Base-by-base conservation (phyloP, 352 stramenopile species). In the Phytophthora palmivora region DNA sequence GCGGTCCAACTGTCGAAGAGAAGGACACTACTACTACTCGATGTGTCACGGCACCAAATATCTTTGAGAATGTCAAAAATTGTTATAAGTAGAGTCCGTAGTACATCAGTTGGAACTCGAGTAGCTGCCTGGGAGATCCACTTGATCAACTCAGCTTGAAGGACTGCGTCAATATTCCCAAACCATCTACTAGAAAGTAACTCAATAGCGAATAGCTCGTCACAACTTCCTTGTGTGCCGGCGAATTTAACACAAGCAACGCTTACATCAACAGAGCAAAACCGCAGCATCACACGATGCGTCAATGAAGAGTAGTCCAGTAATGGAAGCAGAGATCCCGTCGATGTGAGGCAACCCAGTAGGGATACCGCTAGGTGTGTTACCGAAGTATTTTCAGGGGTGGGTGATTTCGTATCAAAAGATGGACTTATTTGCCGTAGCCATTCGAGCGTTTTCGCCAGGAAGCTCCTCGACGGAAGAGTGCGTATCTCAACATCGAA, bases 401-500 rank as follows among this genome's bases (percentile, higher is more conserved):
- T 18, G 5, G 38, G 15, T 33, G 21, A 33, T 6, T 51, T 42
- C 24, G 30, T 8, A 36, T 12, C 15, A 46, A 32, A 41, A 21
- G n/a, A 67, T 12, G 65, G 50, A 42, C 58, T 63, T 11, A 54
- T 55, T 19, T 72, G 54, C 6, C 58, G 65, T 12, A 86, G 48
- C 44, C 65, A 69, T 14, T 80, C 48, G 19, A 86, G 55, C 15
- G 43, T 42, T 54, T 82, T 82, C 10, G 49, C 37, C 21, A 84
- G 38, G 36, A 82, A 53, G 1, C 45, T 55, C 11, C 44, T 73
- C 6, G 55, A 21, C 10, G 77, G 62, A 19, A 87, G 63, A 43
- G 72, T 42, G 2, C 58, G 49, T 15, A 87, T 32, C 15, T 87
- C 77, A 6, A 56, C 63, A n/a, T 87, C 69, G 5, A 87, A 76